Base-by-base conservation (phyloP, 2,329 filamentous ascomycete genomes). In the Claviceps maximensis region DNA sequence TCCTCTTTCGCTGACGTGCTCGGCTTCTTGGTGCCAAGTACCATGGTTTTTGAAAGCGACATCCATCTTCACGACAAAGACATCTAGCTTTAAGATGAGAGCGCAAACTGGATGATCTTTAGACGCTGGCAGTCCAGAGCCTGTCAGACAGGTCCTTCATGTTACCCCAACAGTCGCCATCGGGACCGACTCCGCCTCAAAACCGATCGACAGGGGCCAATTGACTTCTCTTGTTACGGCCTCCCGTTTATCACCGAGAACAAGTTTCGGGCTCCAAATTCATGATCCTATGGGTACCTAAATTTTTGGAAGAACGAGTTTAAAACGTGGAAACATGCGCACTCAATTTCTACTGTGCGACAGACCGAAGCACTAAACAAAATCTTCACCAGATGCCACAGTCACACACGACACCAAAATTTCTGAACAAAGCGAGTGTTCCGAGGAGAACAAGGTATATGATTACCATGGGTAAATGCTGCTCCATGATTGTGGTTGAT, bases 381-480 rank as follows among this genome's bases (percentile, higher is more conserved):
- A 9, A 5, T 19, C 10, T 12, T 41, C 12, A 21, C n/a, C 7
- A n/a, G 10, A 41, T n/a, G 40, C 9, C 40, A 41, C 10, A 41
- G 17, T 8, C 6, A n/a, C 17, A n/a, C n/a, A 19, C 29, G 29
- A 6, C 29, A 29, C n/a, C n/a, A n/a, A n/a, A n/a, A n/a, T n/a
- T n/a, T n/a, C n/a, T n/a, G n/a, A n/a, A n/a, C n/a, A n/a, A n/a
- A n/a, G 66, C 33, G 57, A 59, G 13, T 60, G 58, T 6, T 55
- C 45, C 36, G 56, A 61, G n/a, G 53, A 54, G 15, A 31, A 54
- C 12, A 50, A 55, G 5, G 41, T 63, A 9, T 51, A 54, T 0
- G 62, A 71, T 15, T 62, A 59, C 2, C 51, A 60, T 4, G 68
- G 64, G 13, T 54, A 53, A 2, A 54, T 65, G 13, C 36, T 61